Conservation (phyloP, 495 filamentous ascomycete species). For the Pyrenula aspistea region DNA sequence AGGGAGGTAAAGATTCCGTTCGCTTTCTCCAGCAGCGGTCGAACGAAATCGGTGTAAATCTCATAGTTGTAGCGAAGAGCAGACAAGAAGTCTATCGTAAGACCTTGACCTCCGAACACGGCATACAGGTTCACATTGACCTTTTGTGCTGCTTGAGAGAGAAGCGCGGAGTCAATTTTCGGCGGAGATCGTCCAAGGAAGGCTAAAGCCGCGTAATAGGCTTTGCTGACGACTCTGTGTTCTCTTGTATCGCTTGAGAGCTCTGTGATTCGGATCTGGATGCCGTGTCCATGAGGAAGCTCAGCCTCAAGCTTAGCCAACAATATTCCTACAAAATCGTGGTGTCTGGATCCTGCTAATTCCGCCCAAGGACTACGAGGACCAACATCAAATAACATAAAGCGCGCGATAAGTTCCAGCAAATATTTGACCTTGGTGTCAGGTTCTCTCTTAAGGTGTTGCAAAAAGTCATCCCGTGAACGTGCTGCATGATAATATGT, state of each 20-base stretch:
- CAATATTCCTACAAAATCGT: background rate
- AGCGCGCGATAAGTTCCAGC: background rate
- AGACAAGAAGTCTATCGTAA: slow-evolving; percentile 6
- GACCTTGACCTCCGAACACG: slow-evolving; percentile 9
- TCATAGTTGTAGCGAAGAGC: slow-evolving; percentile 5
- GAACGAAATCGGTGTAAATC: slow-evolving; percentile 5
- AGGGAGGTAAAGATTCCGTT: slow-evolving; percentile 50
- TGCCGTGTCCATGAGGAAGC: background rate
- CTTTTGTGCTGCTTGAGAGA: background rate
- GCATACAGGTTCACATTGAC: background rate
- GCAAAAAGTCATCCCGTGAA: background rate
- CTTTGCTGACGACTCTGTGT: background rate
- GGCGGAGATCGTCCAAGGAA: background rate
- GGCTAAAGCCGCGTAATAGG: background rate
- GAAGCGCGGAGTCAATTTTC: background rate
- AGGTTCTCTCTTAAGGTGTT: background rate
- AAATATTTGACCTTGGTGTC: background rate
- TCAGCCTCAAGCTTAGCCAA: background rate
- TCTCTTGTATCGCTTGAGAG: background rate
- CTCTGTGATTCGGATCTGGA: background rate
- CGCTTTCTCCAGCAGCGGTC: background rate
- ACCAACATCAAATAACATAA: background rate
- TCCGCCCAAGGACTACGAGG: background rate
- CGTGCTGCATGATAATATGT: background rate
- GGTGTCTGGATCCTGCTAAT: background rate